Evolutionary conservation across 2,329 filamentous ascomycete genomes (phyloP).

Genomic region (Fusarium sp.): DNA sequence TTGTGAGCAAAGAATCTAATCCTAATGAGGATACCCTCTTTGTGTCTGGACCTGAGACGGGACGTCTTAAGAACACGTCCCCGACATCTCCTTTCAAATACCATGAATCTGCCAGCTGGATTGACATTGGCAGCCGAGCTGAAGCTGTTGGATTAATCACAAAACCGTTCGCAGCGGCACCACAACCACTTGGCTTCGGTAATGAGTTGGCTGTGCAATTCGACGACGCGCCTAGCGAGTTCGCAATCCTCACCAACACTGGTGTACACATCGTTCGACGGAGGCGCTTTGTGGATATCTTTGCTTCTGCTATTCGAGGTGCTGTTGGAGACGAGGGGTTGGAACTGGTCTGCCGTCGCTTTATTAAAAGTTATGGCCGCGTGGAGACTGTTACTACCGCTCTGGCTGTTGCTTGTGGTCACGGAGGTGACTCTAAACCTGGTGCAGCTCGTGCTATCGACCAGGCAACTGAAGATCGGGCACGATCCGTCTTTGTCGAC

Average conservation of each 20-base stretch:
- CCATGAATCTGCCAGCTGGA: conserved; percentile 82
- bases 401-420: conserved; percentile 92
- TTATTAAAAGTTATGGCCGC: conserved; percentile 86
- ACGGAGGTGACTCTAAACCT: conserved; percentile 78
- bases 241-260: conserved; percentile 90
- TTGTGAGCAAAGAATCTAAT: conserved; percentile 72
- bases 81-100: conserved; percentile 66
- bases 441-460: conserved; percentile 82
- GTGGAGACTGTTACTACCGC: conserved; percentile 91
- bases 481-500: conserved; percentile 88
- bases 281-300: conserved; percentile 88
- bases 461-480: conserved; percentile 84
- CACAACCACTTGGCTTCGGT: conserved; percentile 80
- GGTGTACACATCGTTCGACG: conserved; percentile 88
- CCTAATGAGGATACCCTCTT: conserved; percentile 76
- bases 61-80: conserved; percentile 74
- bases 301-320: conserved; percentile 81
- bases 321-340: conserved; percentile 80
- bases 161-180: conserved; percentile 74
- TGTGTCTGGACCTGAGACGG: conserved; percentile 86
- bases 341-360: conserved; percentile 82
- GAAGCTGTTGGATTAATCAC: conserved; percentile 84
- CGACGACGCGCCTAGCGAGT: conserved; percentile 81
- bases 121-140: conserved; percentile 76
- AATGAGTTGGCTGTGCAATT: conserved; percentile 98